Evolutionary conservation across 2,329 filamentous ascomycete species (phyloP).

Genomic region (Rhynchosporium agropyri): DNA sequence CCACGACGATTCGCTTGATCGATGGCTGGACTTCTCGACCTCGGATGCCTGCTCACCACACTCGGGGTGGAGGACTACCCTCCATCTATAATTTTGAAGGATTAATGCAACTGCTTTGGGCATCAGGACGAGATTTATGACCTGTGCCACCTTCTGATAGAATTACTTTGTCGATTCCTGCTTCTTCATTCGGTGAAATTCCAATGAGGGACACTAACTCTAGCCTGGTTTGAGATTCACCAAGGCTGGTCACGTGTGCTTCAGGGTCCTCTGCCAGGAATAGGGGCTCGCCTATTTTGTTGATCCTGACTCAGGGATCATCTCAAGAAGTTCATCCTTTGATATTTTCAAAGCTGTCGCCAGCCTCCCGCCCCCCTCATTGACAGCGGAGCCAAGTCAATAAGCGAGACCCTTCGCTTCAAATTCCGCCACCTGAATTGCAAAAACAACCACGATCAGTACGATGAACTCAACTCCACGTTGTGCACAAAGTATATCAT

Average conservation of each 20-base stretch:
- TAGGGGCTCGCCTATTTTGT: neutral
- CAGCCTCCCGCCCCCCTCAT: neutral
- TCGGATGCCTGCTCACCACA: constrained; percentile 7
- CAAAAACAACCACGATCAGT: neutral
- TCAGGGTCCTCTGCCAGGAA: neutral
- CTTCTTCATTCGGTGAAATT: neutral
- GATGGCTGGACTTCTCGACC: constrained; percentile 5
- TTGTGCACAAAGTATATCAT: neutral
- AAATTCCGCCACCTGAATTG: neutral
- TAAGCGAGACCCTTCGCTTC: neutral
- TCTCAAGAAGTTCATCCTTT: neutral
- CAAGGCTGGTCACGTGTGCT: constrained; percentile 5
- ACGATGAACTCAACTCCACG: neutral
- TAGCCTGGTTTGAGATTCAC: neutral
- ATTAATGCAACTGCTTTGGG: constrained; percentile 5
- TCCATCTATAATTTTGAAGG: constrained; percentile 3
- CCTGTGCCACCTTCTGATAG: neutral
- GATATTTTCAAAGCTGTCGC: too few relatives aligned
- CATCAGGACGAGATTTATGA: constrained; percentile 2
- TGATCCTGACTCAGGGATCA: constrained; percentile 1
- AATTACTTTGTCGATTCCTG: constrained; percentile 6
- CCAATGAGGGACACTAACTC: neutral
- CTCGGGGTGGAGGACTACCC: constrained; percentile 6
- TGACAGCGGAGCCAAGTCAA: neutral
- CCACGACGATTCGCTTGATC: constrained; percentile 1